Percentiles rank a stretch among this genome's conserved stretches.
phyloP scores from a whole-genome alignment of 1,284 basidiomycete genomes.

The Ceratobasidium papillatum region DNA sequence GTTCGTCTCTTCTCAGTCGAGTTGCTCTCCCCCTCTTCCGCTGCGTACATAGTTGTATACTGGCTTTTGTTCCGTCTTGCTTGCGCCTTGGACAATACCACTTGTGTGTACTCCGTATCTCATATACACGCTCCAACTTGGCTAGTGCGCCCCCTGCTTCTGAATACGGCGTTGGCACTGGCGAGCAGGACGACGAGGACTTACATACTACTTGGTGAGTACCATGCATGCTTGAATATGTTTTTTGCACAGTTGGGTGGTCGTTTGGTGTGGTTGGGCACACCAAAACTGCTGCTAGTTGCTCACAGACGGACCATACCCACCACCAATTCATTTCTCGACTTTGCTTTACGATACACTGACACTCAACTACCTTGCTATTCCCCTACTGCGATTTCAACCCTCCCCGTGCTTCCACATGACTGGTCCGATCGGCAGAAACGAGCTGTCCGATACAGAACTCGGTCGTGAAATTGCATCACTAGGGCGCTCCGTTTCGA shows the following conservation, averaged over 20 bases:
- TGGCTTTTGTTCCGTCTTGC: background rate
- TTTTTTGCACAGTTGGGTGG: background rate
- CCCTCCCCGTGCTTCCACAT: background rate
- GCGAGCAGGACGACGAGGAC: background rate
- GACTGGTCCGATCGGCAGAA: background rate
- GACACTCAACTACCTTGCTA: background rate
- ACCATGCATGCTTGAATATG: too few relatives aligned
- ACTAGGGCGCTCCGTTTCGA: background rate
- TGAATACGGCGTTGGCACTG: background rate
- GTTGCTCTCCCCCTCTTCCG: constrained; percentile 6
- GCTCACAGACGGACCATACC: background rate
- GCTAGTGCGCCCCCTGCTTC: background rate
- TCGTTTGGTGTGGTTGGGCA: background rate
- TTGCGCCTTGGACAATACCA: background rate
- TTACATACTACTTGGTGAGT: background rate
- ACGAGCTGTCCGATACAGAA: background rate
- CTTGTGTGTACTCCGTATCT: background rate
- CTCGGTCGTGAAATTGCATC: background rate
- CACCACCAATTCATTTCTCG: background rate
- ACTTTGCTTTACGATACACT: background rate
- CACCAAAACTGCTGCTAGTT: background rate
- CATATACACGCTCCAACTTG: background rate
- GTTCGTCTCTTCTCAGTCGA: constrained; percentile 6
- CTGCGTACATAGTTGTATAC: constrained; percentile 24
- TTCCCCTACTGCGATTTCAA: background rate